A percentile compares a stretch with the other conserved stretches of the same genome.
phyloP scores from a whole-genome alignment of 2,329 filamentous ascomycete species.

The Trichoderma arundinaceum region DNA sequence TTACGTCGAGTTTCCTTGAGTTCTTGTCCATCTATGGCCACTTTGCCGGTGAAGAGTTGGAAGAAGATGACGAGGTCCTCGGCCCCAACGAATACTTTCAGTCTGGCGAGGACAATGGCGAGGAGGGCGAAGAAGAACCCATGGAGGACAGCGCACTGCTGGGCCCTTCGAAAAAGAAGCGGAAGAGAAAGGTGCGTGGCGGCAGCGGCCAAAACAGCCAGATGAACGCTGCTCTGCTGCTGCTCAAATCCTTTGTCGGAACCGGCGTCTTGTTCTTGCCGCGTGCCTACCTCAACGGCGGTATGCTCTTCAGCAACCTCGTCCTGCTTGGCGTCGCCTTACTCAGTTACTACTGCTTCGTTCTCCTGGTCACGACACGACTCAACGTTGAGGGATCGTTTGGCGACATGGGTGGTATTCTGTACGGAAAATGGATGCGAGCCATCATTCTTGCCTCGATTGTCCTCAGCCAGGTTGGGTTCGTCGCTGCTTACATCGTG shows the following conservation, averaged over 20 bases:
- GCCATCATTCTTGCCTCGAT: conserved; percentile 87
- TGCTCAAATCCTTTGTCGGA: conserved; percentile 97
- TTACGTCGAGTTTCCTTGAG: conserved; percentile 93
- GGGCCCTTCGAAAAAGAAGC: conserved; percentile 73
- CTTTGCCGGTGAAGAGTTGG: conserved; percentile 94
- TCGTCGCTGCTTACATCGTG: conserved; percentile 93
- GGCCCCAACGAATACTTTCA: conserved; percentile 90
- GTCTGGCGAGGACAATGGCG: conserved; percentile 72
- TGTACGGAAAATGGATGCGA: conserved; percentile 92
- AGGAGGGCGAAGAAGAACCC: conserved; percentile 72
- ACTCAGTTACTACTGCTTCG: conserved; percentile 97
- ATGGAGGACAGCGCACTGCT: conserved; percentile 87
- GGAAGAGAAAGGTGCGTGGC: conserved; percentile 76
- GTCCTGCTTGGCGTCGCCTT: conserved; percentile 85
- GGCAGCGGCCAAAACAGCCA: conserved; percentile 78
- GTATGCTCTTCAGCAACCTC: conserved; percentile 94
- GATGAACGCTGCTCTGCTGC: conserved; percentile 78
- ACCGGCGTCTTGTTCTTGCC: conserved; percentile 94
- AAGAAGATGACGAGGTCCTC: conserved; percentile 92
- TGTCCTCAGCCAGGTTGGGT: conserved; percentile 93
- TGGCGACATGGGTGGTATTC: conserved; percentile 90
- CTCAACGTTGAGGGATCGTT: conserved; percentile 91
- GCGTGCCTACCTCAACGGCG: conserved; percentile 91
- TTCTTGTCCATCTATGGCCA: conserved; percentile 95
- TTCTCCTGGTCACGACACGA: conserved; percentile 86